Evolutionary conservation across 1,284 basidiomycete species (phyloP).

Genomic region (Coniophora puteana): DNA sequence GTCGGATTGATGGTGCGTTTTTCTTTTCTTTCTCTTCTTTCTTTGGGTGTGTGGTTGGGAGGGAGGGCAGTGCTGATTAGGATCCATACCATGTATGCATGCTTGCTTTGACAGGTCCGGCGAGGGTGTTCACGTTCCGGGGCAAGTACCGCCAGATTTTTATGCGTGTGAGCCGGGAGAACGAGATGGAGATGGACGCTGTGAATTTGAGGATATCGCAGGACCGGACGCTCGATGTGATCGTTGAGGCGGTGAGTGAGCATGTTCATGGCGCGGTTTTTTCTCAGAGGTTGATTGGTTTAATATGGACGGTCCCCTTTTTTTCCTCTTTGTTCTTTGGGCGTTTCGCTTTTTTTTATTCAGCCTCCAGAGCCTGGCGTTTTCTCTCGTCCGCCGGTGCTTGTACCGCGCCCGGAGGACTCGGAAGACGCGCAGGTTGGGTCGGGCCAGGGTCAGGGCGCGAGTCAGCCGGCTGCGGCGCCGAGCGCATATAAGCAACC

Average conservation of each 20-base stretch:
- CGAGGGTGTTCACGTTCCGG: conserved; percentile 63
- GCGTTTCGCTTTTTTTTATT: too few species aligned
- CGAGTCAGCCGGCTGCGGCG: too few species aligned
- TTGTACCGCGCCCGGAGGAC: too few species aligned
- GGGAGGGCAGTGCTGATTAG: too few species aligned
- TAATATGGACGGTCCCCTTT: too few species aligned
- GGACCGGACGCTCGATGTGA: conserved; percentile 43
- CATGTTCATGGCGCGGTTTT: conserved; percentile 5
- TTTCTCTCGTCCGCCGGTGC: too few species aligned
- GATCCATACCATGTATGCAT: conserved; percentile 2
- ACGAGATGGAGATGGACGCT: conserved; percentile 38
- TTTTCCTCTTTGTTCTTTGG: too few species aligned
- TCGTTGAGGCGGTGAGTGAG: conserved; percentile 46
- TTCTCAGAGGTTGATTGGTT: too few species aligned
- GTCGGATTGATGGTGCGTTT: conserved; percentile 61
- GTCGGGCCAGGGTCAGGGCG: too few species aligned
- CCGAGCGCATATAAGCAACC: too few species aligned
- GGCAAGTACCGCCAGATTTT: conserved; percentile 70
- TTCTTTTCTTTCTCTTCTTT: not conserved
- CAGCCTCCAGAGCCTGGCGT: too few species aligned
- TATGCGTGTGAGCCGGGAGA: conserved; percentile 53
- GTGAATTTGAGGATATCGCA: conserved; percentile 44
- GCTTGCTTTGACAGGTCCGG: conserved; percentile 45
- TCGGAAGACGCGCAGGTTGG: too few species aligned
- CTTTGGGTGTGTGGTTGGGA: conserved; percentile 6